These are phyloP conservation scores for Leucaena leucocephala DNA, from an alignment of 306 rosid species.

Conservation along the genomic window DNA sequence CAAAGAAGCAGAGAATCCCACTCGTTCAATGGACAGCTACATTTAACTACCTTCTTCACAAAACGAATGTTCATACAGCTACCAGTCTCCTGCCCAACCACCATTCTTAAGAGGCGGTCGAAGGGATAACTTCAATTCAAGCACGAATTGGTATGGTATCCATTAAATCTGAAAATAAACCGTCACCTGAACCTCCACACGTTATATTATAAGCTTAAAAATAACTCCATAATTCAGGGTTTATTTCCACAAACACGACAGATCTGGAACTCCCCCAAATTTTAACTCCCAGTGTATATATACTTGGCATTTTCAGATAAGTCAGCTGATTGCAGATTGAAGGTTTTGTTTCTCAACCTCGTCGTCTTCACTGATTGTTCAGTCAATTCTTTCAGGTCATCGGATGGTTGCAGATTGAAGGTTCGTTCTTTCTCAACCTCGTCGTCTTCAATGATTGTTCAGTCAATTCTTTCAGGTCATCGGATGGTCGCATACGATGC, in stretches of 20 bases:
- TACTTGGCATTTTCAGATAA: neutral
- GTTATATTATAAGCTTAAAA: neutral
- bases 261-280: neutral
- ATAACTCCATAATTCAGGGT: neutral
- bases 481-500: neutral
- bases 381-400: neutral
- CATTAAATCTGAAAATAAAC: neutral
- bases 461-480: no score
- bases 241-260: neutral
- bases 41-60: neutral
- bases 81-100: neutral
- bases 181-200: neutral
- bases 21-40: neutral
- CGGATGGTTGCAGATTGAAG: neutral
- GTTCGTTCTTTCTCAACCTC: neutral
- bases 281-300: neutral
- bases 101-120: neutral
- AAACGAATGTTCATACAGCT: neutral
- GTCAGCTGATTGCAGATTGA: neutral
- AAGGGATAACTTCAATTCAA: neutral
- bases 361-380: neutral
- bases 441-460: neutral
- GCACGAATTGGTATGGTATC: neutral
- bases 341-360: neutral
- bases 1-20: neutral